These are phyloP conservation scores for Penicillium parvum DNA, from an alignment of 495 filamentous ascomycete species.

Conservation along the genomic window DNA sequence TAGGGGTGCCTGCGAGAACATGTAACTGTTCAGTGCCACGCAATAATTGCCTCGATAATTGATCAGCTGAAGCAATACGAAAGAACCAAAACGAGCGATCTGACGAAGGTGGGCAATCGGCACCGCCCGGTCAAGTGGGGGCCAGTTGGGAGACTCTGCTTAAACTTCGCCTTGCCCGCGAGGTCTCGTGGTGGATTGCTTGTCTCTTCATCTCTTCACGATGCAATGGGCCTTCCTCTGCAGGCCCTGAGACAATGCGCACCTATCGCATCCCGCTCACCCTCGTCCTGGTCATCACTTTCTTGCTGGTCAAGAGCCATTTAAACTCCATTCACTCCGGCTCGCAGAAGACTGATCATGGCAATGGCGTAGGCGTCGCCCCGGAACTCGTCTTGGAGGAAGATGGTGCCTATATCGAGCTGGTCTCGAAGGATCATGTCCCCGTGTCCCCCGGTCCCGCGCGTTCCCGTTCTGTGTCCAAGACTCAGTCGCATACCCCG, in stretches of 20 bases:
- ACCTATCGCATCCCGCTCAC: slow-evolving; percentile 13
- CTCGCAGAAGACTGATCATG: slow-evolving; percentile 12
- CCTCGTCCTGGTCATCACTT: slow-evolving; percentile 8
- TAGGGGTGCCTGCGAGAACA: too few species aligned
- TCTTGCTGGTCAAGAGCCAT: slow-evolving; percentile 22
- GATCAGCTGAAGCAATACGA: too few species aligned
- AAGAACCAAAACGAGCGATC: too few species aligned
- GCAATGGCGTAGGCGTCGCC: background rate
- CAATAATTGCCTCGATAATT: too few species aligned
- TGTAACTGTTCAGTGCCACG: too few species aligned
- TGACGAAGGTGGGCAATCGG: too few species aligned
- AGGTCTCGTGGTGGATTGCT: too few species aligned
- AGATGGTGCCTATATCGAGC: slow-evolving; percentile 23
- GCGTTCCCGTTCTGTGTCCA: background rate
- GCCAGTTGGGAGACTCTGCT: too few species aligned
- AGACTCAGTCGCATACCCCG: background rate
- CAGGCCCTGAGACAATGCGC: slow-evolving; percentile 14
- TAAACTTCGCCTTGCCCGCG: too few species aligned
- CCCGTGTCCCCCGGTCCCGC: background rate
- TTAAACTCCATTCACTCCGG: slow-evolving; percentile 14
- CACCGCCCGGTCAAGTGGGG: too few species aligned
- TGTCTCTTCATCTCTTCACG: too few species aligned
- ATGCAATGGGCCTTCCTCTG: too few species aligned
- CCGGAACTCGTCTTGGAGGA: slow-evolving; percentile 7
- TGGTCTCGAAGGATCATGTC: slow-evolving; percentile 17